Evolutionary conservation across 2,329 filamentous ascomycete genomes (phyloP).

Genomic region (Phyllosticta paracitricarpa): DNA sequence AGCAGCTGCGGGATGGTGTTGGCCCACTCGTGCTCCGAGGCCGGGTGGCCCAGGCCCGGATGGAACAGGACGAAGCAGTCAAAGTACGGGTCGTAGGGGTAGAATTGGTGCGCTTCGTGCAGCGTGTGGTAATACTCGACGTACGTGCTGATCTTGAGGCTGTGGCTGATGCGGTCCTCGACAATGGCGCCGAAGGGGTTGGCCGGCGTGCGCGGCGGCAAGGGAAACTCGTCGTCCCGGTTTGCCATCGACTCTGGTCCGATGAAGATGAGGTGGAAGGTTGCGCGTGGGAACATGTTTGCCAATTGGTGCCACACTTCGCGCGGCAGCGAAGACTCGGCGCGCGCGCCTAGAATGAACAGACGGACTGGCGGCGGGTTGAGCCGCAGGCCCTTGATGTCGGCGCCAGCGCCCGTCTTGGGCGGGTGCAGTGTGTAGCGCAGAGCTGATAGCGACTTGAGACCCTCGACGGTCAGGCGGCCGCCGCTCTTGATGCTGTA

Average conservation of each 20-base stretch:
- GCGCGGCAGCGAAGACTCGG: conserved; percentile 91
- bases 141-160: conserved; percentile 94
- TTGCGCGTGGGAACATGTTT: conserved; percentile 89
- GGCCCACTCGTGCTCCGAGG: conserved; percentile 87
- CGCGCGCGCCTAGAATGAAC: conserved; percentile 87
- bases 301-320: conserved; percentile 89
- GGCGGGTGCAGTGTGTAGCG: conserved; percentile 91
- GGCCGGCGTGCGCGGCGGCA: conserved; percentile 70
- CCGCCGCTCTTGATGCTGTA: conserved; percentile 70
- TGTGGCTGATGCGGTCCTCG: conserved; percentile 78
- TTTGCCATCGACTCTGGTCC: conserved; percentile 94
- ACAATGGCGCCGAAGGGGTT: conserved; percentile 94
- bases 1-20: conserved; percentile 81
- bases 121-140: conserved; percentile 98
- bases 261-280: conserved; percentile 86
- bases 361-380: conserved; percentile 82
- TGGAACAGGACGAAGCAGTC: conserved; percentile 97
- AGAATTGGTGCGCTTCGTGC: conserved; percentile 81
- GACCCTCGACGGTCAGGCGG: conserved; percentile 72
- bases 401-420: conserved; percentile 60
- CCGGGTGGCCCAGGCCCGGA: conserved; percentile 88
- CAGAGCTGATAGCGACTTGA: conserved; percentile 92
- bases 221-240: conserved; percentile 82
- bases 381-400: conserved; percentile 69
- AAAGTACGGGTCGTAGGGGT: conserved; percentile 95